These are phyloP conservation scores for Diutina pseudorugosa DNA, from an alignment of 1,139 yeast species.

Conservation along the genomic window DNA sequence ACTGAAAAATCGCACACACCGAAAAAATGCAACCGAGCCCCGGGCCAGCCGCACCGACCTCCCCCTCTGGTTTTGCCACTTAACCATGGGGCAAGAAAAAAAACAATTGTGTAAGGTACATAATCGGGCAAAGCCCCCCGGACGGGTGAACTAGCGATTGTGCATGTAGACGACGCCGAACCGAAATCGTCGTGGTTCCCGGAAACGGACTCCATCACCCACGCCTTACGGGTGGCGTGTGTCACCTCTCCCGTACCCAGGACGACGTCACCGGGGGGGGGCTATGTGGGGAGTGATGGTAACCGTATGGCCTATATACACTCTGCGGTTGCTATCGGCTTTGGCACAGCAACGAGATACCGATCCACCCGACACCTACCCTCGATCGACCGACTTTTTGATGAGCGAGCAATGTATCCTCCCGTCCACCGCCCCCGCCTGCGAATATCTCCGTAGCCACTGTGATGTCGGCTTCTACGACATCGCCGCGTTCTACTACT, in stretches of 20 bases:
- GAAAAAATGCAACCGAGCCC: neutral
- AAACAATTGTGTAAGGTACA: neutral
- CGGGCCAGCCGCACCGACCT: neutral
- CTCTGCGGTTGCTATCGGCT: neutral
- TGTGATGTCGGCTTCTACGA: constrained; percentile 18
- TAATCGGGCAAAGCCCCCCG: neutral
- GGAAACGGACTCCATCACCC: too few species aligned
- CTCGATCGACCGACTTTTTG: neutral
- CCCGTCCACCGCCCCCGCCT: constrained; percentile 7
- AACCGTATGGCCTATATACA: neutral
- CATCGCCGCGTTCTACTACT: constrained; percentile 18
- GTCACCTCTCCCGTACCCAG: too few species aligned
- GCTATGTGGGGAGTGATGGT: neutral
- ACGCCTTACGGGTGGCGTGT: too few species aligned
- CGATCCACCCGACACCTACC: neutral
- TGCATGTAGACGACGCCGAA: neutral
- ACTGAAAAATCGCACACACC: too few species aligned
- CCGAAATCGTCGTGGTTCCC: too few species aligned
- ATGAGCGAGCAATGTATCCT: neutral
- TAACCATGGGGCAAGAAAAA: too few species aligned
- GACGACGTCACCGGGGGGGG: neutral
- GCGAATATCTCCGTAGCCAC: constrained; percentile 12
- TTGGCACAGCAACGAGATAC: neutral
- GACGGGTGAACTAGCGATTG: neutral
- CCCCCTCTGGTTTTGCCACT: too few species aligned